Base-by-base conservation (phyloP, 768 basidiomycete species). In the Leccinum ochraceum region DNA sequence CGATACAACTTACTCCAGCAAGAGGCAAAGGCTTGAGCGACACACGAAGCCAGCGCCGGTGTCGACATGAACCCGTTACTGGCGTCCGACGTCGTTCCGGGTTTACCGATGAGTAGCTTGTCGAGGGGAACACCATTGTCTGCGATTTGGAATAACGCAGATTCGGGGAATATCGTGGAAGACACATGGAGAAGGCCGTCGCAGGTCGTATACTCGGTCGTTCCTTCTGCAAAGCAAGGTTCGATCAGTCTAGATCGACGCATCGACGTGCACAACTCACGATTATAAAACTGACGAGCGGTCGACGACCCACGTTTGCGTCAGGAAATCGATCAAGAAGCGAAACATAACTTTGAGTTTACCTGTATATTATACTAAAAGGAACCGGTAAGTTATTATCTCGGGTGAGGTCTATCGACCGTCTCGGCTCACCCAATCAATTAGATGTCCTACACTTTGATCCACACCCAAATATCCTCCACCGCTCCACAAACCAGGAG, bases 31-130 rank as follows among this genome's bases (percentile, higher is more conserved):
- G 28, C 90, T 71, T 84, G 79, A 11, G 76, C 66, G 22, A 89
- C 73, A 71, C 89, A 92, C n/a, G 70, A 71, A 0, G 84, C 81
- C 14, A 91, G 76, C 6, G 80, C 80, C 4, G 79, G 71, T 6
- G 86, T 77, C 34, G 76, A 75, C 75, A 91, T 87, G 60, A 76
- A 81, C 14, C 78, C 85, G 61, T 81, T 85, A 61, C 64, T 78
- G 3, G 86, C 85, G 52, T 83, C 82, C 9, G 71, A 66, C 10
- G 4, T 17, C 17, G 37, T 39, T 37, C 54, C 54, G 3, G 54
- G 54, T 28, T 54, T 54, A 2, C 89, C 89, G 66, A 91, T 88
- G 59, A 90, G 85, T 57, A 90, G 77, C 75, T 90, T 90, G 67
- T 80, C 74, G 53, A 86, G 71, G 3, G 81, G 73, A 11, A 90